Base-by-base conservation (phyloP, 345 rosid genomes). In the Mangifera indica region DNA sequence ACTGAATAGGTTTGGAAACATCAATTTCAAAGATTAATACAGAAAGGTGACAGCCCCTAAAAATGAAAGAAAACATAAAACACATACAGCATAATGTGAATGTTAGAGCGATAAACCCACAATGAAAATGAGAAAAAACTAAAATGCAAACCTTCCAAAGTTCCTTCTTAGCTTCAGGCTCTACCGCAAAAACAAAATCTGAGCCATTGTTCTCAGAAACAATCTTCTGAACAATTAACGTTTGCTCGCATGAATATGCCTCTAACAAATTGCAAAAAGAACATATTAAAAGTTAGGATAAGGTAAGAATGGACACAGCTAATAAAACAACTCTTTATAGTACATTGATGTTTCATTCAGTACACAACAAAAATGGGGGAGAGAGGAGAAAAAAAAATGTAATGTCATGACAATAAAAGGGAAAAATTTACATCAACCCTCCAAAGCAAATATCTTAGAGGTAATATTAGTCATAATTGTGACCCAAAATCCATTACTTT, bases 181-280 rank as follows among this genome's bases (percentile, higher is more conserved):
- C 89, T 86, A 90, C 93, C 6, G 95, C 94, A 62, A 90, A 92
- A 70, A 87, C 82, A 84, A 94, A 94, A 77, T 90, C 92, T 25
- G 97, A 81, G 67, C 97, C 95, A 73, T 79, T 90, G 84, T 92
- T 92, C 81, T 87, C 83, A 37, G 89, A 82, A 76, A 80, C 91
- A 81, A 94, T 90, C 84, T 87, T 84, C 90, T 89, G 97, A 76
- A 91, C 95, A 53, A 90, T 87, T 51, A 49, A 81, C 10, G 97
- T 87, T 78, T 94, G 97, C 80, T 94, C 97, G 37, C 80, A 91
- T 60, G 95, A 82, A 74, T 90, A 91, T 60, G 95, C 93, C 88
- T 90, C 98, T 90, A 73, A 53, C 12, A 46, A 60, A 81, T 63
- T 80, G 34, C 24, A 44, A 78, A 67, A 32, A 66, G 55, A 32